Evolutionary conservation across 495 filamentous ascomycete species (phyloP).

Genomic region (Daldinia vernicosa): DNA sequence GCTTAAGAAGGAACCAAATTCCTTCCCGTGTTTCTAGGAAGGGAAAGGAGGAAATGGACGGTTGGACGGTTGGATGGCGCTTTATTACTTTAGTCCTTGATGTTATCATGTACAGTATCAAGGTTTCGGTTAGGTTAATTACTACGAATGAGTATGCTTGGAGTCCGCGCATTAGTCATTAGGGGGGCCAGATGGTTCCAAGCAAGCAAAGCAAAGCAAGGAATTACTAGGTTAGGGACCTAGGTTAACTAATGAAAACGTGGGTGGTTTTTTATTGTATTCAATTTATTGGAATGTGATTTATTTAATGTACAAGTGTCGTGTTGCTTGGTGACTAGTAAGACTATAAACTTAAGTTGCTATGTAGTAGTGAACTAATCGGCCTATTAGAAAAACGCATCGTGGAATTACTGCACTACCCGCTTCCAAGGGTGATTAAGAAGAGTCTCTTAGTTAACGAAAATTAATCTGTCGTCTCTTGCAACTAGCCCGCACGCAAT

Average conservation of each 20-base stretch:
- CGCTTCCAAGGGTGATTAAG: not conserved
- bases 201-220: not conserved
- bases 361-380: no score
- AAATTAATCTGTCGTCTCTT: not conserved
- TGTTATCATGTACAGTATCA: slow-evolving; percentile 41
- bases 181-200: not conserved
- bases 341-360: no score
- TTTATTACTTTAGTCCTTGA: slow-evolving; percentile 23
- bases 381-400: not conserved
- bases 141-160: slow-evolving; percentile 13
- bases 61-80: not conserved
- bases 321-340: not conserved
- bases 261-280: slow-evolving; percentile 11
- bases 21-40: not conserved
- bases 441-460: not conserved
- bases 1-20: not conserved
- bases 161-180: slow-evolving; percentile 5
- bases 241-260: slow-evolving; percentile 26
- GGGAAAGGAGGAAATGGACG: slow-evolving; percentile 2
- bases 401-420: not conserved
- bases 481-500: not conserved
- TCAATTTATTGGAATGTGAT: not conserved
- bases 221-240: not conserved
- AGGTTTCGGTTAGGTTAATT: slow-evolving; percentile 38
- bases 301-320: not conserved